phyloP scores from a whole-genome alignment of 2,329 filamentous ascomycete genomes.

The Aspergillus ibericus region DNA sequence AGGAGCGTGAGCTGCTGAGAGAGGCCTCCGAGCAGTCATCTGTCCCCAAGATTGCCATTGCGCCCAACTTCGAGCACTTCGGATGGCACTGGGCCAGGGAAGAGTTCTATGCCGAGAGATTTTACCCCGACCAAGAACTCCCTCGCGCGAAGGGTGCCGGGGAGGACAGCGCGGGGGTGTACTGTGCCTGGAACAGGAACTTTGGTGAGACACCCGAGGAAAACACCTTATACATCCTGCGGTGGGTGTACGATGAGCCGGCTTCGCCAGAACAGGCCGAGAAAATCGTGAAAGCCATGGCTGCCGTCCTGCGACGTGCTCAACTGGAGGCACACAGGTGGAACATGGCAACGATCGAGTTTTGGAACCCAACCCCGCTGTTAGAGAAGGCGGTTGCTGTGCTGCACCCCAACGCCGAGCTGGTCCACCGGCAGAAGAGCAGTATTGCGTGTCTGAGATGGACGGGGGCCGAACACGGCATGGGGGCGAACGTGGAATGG shows the following conservation, averaged over 20 bases:
- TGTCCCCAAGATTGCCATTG: constrained; percentile 62
- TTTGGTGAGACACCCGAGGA: constrained; percentile 38
- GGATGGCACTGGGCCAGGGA: constrained; percentile 80
- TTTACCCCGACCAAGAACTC: constrained; percentile 52
- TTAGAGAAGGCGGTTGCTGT: constrained; percentile 46
- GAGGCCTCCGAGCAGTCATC: constrained; percentile 40
- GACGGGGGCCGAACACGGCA: constrained; percentile 41
- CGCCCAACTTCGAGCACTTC: constrained; percentile 67
- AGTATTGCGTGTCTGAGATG: constrained; percentile 50
- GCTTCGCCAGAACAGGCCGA: constrained; percentile 47
- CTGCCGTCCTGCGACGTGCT: constrained; percentile 65
- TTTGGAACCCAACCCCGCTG: constrained; percentile 76
- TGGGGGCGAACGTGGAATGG: constrained; percentile 47
- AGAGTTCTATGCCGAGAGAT: constrained; percentile 68
- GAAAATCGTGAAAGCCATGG: constrained; percentile 54
- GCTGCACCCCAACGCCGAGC: constrained; percentile 37
- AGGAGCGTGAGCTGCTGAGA: constrained; percentile 65
- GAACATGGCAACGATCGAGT: constrained; percentile 67
- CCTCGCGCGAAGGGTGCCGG: constrained; percentile 71
- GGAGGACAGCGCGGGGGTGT: constrained; percentile 46
- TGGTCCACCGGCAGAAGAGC: constrained; percentile 48
- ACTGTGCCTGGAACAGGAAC: constrained; percentile 44
- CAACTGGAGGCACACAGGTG: constrained; percentile 70
- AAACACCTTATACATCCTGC: constrained; percentile 45
- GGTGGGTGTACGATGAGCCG: constrained; percentile 44